Percentiles rank a stretch among this genome's conserved stretches.
These are phyloP conservation scores for Thielaviopsis ethacetica DNA, from an alignment of 2,329 filamentous ascomycete genomes.

Conservation along the genomic window DNA sequence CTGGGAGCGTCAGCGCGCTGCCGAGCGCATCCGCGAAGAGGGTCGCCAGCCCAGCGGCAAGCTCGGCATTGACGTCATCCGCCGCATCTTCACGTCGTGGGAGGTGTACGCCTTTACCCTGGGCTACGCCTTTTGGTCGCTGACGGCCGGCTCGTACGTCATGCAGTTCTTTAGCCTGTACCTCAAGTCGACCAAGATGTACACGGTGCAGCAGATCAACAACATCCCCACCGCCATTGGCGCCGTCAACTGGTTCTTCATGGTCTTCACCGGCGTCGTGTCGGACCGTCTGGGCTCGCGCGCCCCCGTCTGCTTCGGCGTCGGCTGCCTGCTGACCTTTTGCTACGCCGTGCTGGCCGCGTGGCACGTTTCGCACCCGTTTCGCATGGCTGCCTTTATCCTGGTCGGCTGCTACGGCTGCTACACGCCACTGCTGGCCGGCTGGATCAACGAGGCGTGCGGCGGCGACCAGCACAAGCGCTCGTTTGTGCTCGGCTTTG, in stretches of 20 bases:
- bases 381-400: conserved; percentile 25
- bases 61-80: conserved; percentile 22
- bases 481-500: conserved; percentile 24
- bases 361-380: conserved; percentile 22
- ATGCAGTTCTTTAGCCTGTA: conserved; percentile 27
- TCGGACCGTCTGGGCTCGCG: conserved; percentile 23
- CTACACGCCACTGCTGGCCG: conserved; percentile 25
- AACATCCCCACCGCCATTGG: conserved; percentile 28
- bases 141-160: conserved; percentile 23
- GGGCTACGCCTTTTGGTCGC: conserved; percentile 23
- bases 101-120: conserved; percentile 27
- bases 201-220: conserved; percentile 25
- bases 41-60: conserved; percentile 23
- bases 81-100: conserved; percentile 25
- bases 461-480: conserved; percentile 27
- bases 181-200: conserved; percentile 21
- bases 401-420: conserved; percentile 25
- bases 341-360: conserved; percentile 22
- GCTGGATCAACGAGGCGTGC: conserved; percentile 25
- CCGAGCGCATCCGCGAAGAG: conserved; percentile 49
- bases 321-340: conserved; percentile 21
- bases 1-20: conserved; percentile 46
- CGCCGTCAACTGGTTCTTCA: conserved; percentile 27
- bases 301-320: conserved; percentile 21
- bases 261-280: conserved; percentile 21